Conservation (phyloP, 116 monocot genomes). For the Cymodocea nodosa region DNA sequence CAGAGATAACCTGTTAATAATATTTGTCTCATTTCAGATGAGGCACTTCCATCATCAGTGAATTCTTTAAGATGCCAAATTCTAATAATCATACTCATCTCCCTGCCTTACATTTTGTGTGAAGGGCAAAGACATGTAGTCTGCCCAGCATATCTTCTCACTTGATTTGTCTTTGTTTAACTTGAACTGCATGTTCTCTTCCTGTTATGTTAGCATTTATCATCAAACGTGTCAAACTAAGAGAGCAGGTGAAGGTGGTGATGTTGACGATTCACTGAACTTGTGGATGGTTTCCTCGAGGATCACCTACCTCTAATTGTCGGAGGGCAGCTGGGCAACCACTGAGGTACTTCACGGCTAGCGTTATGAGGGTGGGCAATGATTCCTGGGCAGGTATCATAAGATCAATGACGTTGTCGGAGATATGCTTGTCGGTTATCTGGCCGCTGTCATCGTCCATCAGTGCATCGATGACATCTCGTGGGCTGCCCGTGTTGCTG, state of each 20-base stretch:
- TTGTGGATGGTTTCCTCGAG: no score
- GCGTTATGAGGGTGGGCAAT: constrained; percentile 30
- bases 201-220: no score
- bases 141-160: constrained; percentile 6
- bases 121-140: constrained; percentile 12
- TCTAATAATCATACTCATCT: not conserved
- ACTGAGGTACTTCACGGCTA: constrained; percentile 32
- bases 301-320: constrained; percentile 23
- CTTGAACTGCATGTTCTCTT: constrained; percentile 40
- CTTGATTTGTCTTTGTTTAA: constrained; percentile 11
- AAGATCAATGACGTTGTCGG: constrained; percentile 20
- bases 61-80: not conserved
- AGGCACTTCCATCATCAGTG: no score
- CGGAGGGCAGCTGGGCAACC: constrained; percentile 25
- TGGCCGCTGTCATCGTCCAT: constrained; percentile 10
- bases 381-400: constrained; percentile 42
- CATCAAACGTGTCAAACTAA: no score
- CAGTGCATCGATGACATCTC: constrained; percentile 28
- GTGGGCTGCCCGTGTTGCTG: not conserved
- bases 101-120: constrained; percentile 26
- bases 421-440: constrained; percentile 16
- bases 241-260: no score
- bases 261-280: no score
- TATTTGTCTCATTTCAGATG: not conserved
- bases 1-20: constrained; percentile 32